Evolutionary conservation across 2,329 filamentous ascomycete genomes (phyloP).

Genomic region (Ilyonectria sp.): DNA sequence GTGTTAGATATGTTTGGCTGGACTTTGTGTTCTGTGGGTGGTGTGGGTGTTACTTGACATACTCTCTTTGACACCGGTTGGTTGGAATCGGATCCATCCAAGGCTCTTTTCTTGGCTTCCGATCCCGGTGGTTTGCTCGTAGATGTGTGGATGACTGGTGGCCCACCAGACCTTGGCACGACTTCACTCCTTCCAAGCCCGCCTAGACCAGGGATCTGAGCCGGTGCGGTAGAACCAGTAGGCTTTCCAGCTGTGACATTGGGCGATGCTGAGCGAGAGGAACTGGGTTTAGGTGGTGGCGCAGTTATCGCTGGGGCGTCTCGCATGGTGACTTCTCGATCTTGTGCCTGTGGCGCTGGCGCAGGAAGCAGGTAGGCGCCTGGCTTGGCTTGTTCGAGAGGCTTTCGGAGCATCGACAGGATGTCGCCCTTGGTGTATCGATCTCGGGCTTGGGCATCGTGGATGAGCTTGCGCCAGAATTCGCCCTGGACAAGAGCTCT

Average conservation of each 20-base stretch:
- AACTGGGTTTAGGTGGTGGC: conserved; percentile 21
- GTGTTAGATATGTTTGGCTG: conserved; percentile 45
- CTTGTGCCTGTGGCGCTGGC: conserved; percentile 21
- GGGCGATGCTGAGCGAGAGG: conserved; percentile 35
- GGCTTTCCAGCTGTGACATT: conserved; percentile 14
- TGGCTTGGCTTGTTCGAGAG: conserved; percentile 56
- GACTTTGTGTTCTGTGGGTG: conserved; percentile 3
- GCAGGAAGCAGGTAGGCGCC: conserved; percentile 39
- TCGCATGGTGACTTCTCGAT: conserved; percentile 39
- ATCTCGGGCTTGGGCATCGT: conserved; percentile 82
- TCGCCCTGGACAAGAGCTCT: conserved; percentile 87
- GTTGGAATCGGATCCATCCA: conserved; percentile 54
- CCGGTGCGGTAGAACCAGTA: conserved; percentile 5
- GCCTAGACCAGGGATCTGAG: conserved; percentile 40
- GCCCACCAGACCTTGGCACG: conserved; percentile 48
- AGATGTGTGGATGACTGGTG: conserved; percentile 59
- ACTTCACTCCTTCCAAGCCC: conserved; percentile 30
- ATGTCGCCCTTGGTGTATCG: conserved; percentile 81
- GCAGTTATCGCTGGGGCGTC: conserved; percentile 32
- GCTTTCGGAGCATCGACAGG: conserved; percentile 63
- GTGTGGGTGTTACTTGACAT: conserved; percentile 45
- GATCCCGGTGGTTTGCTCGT: conserved; percentile 33
- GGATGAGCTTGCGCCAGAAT: conserved; percentile 90
- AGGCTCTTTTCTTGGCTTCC: conserved; percentile 60
- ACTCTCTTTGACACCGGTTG: conserved; percentile 59